A percentile compares a stretch with the other conserved stretches of the same genome.
These are phyloP conservation scores for Haematococcus sp. DNA, from an alignment of 139 green algal species.

Conservation along the genomic window DNA sequence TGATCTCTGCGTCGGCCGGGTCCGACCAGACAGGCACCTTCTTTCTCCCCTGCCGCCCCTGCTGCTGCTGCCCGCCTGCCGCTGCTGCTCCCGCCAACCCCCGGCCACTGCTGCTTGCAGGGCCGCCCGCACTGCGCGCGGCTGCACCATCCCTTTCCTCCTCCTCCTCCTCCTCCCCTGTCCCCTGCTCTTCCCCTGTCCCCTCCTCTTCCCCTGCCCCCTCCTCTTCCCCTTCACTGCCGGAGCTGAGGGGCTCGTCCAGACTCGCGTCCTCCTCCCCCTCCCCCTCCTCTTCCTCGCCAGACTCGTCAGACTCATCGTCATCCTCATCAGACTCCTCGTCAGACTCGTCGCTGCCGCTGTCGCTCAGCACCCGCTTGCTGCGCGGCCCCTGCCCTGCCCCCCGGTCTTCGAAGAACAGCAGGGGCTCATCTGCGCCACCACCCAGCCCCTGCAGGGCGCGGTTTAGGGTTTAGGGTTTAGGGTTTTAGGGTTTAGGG, in stretches of 20 bases:
- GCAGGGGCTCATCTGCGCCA: not conserved
- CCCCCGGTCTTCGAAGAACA: conserved; percentile 28
- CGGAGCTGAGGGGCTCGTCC: not conserved
- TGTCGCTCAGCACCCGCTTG: not conserved
- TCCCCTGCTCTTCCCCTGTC: not conserved
- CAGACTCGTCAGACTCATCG: not conserved
- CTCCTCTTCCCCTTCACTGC: conserved; percentile 2
- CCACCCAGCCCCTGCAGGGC: not conserved
- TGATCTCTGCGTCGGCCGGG: conserved; percentile 47
- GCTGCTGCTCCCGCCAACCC: not conserved
- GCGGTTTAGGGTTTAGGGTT: not conserved
- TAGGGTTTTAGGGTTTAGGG: not conserved
- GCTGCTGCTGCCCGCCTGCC: not conserved
- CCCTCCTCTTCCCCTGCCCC: not conserved
- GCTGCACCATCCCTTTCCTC: conserved; percentile 5
- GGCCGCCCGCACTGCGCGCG: not conserved
- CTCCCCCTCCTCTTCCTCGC: not conserved
- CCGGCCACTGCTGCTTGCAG: not conserved
- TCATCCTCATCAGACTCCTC: not conserved
- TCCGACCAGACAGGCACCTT: conserved; percentile 64
- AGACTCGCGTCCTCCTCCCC: not conserved
- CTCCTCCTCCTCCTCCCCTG: not conserved
- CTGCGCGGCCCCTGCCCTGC: not conserved
- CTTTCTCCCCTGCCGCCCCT: too few relatives aligned
- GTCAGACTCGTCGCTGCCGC: not conserved